Conservation (phyloP, 768 basidiomycete species). For the Tulasnella sp. region DNA sequence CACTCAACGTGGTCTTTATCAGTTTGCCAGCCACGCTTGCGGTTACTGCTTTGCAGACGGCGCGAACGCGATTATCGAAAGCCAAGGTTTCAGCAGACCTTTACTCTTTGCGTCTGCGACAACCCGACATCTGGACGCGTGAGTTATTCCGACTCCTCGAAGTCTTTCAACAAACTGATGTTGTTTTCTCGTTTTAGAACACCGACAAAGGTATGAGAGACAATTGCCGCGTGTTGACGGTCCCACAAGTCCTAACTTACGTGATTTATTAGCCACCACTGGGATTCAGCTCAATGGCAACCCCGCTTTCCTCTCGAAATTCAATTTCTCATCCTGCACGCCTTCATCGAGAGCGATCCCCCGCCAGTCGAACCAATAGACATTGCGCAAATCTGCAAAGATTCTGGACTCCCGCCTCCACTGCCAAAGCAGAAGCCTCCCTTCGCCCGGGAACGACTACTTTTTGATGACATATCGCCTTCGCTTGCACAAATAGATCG, state of each 20-base stretch:
- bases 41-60: background rate
- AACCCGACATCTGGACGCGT: background rate
- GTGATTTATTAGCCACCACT: background rate
- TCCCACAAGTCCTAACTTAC: background rate
- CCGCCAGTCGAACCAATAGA: background rate
- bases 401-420: background rate
- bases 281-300: slow-evolving; percentile 7
- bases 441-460: too few species aligned
- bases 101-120: background rate
- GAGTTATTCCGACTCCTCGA: background rate
- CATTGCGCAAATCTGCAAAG: background rate
- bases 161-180: background rate
- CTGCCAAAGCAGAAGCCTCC: background rate
- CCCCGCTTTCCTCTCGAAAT: slow-evolving; percentile 14
- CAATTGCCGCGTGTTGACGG: background rate
- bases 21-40: background rate
- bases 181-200: background rate
- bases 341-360: slow-evolving; percentile 1
- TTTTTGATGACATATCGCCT: too few species aligned
- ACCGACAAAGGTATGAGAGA: background rate
- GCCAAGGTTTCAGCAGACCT: background rate
- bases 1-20: background rate
- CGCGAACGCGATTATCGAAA: slow-evolving; percentile 2
- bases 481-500: too few species aligned
- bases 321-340: slow-evolving; percentile 1